Conservation (phyloP, 2,329 filamentous ascomycete species). For the Lachnellula suecica region DNA sequence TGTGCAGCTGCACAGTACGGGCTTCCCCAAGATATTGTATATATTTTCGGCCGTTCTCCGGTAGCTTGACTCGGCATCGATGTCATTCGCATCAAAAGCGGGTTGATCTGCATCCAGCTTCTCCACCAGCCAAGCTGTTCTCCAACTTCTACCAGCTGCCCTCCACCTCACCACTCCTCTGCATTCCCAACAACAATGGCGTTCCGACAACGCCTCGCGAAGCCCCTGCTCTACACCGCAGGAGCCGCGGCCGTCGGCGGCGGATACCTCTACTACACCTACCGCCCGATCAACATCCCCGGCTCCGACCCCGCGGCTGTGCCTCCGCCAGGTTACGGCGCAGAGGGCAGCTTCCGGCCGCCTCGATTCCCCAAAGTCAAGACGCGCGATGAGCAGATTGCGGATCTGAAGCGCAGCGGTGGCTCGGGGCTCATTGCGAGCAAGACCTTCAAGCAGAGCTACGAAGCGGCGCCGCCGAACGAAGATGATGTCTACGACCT, state of each 20-base stretch:
- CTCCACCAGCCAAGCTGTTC: neutral
- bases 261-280: slow-evolving; percentile 51
- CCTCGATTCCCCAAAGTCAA: slow-evolving; percentile 52
- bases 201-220: slow-evolving; percentile 42
- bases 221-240: slow-evolving; percentile 49
- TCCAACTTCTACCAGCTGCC: slow-evolving; percentile 5
- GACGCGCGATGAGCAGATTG: slow-evolving; percentile 48
- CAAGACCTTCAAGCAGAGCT: slow-evolving; percentile 22
- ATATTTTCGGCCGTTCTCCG: neutral
- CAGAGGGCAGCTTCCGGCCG: slow-evolving; percentile 63
- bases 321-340: slow-evolving; percentile 67
- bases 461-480: slow-evolving; percentile 27
- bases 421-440: slow-evolving; percentile 55
- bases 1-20: slow-evolving; percentile 17
- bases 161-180: slow-evolving; percentile 14
- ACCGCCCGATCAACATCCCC: slow-evolving; percentile 71
- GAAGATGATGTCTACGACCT: slow-evolving; percentile 61
- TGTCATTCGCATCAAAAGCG: slow-evolving; percentile 11
- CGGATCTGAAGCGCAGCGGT: slow-evolving; percentile 47
- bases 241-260: slow-evolving; percentile 45
- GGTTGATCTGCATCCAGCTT: slow-evolving; percentile 14
- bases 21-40: neutral
- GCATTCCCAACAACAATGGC: slow-evolving; percentile 27
- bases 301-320: slow-evolving; percentile 67
- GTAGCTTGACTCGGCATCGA: neutral